Base-by-base conservation (phyloP, 352 stramenopile species). In the Phytophthora aleatoria region DNA sequence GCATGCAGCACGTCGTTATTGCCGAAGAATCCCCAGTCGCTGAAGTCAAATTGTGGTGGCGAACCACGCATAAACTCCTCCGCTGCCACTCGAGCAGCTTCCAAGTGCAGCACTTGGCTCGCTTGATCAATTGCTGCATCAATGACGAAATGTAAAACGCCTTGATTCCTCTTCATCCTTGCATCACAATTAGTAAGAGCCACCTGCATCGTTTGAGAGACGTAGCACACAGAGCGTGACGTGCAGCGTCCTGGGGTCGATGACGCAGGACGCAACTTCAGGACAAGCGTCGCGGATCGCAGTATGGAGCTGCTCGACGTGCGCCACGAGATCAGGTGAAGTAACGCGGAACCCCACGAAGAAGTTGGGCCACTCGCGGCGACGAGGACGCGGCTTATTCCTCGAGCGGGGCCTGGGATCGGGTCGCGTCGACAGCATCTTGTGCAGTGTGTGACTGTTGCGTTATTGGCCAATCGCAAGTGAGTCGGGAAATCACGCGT, bases 221-320 rank as follows among this genome's bases (percentile, higher is more conserved):
- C 60, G 64, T 42, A 86, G 39, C 50, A 80, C 49, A 50, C 74
- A 86, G 16, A 86, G 64, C 38, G 77, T 86, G 26, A 86, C 72
- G 61, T 86, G 77, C 20, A 83, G 50, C 27, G 77, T 78, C 10
- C 54, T 60, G 5, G 70, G 62, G 43, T 86, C 72, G 7, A 82
- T 63, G 26, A 86, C 50, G 45, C 69, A 83, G 16, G 56, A 39
- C 12, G 57, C 47, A 7, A 71, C 44, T 5, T 74, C 69, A 0
- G 74, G 77, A 44, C 71, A 59, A 31, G 50, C 15, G 11, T 60
- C 50, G 3, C 51, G 47, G 20, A 86, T 76, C 27, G 61, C 61
- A 41, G 50, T 45, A 52, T 82, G 74, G 5, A 83, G 57, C 26
- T 28, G 2, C 38, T 67, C 49, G 3, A 82, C 60, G 16, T 57